A percentile compares a stretch with the other conserved stretches of the same genome.
Conservation (phyloP, 208 protist species). For the Plasmodiophora brassicae region DNA sequence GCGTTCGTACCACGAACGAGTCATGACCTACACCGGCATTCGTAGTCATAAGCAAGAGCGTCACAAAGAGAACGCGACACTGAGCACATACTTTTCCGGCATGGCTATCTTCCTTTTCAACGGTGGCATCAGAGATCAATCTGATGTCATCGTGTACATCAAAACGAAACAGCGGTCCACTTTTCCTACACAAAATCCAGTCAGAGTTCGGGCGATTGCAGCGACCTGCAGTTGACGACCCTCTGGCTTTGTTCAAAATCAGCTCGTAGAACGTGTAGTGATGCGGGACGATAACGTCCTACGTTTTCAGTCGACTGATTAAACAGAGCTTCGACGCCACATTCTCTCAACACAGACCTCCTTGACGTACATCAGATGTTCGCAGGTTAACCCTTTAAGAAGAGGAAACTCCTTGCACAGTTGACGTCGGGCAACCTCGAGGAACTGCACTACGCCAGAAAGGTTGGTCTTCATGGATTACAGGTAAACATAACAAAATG, state of each 20-base stretch:
- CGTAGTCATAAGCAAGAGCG: neutral
- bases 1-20: conserved; percentile 68
- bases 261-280: conserved; percentile 18
- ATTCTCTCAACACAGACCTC: conserved; percentile 53
- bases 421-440: neutral
- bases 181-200: neutral
- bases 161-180: neutral
- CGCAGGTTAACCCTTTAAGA: conserved; percentile 52
- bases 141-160: neutral
- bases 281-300: conserved; percentile 74
- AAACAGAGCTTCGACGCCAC: no score
- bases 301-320: neutral
- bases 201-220: neutral
- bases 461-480: neutral
- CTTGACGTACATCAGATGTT: conserved; percentile 74
- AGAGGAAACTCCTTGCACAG: conserved; percentile 45
- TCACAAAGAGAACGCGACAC: neutral
- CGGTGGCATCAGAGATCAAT: neutral
- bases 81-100: conserved; percentile 67
- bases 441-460: neutral
- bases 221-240: neutral
- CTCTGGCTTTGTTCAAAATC: neutral
- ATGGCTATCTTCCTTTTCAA: conserved; percentile 16
- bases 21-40: conserved; percentile 31
- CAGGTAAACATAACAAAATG: neutral